Base-by-base conservation (phyloP, 2,329 filamentous ascomycete species). In the Trichoderma citrinoviride region DNA sequence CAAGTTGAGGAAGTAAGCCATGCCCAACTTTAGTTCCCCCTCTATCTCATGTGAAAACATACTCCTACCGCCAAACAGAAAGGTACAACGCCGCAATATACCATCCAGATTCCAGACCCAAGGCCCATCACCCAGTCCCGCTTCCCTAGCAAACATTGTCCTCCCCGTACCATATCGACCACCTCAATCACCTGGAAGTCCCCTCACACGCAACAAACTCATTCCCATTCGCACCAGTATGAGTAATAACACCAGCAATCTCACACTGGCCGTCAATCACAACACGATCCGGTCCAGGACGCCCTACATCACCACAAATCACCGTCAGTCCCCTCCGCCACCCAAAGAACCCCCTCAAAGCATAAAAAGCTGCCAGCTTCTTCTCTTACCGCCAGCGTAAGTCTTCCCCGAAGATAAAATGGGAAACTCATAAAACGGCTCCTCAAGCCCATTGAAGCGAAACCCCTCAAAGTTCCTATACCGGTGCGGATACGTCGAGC, bases 211-310 rank as follows among this genome's bases (percentile, higher is more conserved):
- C 82, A 64, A 91, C 86, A 76, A 91, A 91, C 74, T 83, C 79
- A 73, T 90, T 87, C 4, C 87, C 86, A 53, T 81, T 85, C 17
- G 89, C 88, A 27, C 89, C 89, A 21, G 85, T 89, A 71, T 91
- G 89, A 0, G 89, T 91, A 67, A 91, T 89, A 25, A 83, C 78
- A 40, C 87, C 88, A 17, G 86, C 88, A 55, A 85, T 80, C 60
- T 81, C 64, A 68, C 87, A 84, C 17, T 75, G 66, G 0, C 71
- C 78, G 71, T 85, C 88, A 61, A 73, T 73, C 77, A 91, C 86
- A 57, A 90, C 85, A 55, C 89, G 85, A 72, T 91, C 88, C 19
- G 88, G 77, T 44, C 89, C 88, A 1, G 88, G 89, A 1, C 17
- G 23, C 3, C 56, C 64, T 65, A 14, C n/a, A 49, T n/a, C 3